Conservation (phyloP, 2,329 filamentous ascomycete species). For the Pseudogymnoascus destructans region DNA sequence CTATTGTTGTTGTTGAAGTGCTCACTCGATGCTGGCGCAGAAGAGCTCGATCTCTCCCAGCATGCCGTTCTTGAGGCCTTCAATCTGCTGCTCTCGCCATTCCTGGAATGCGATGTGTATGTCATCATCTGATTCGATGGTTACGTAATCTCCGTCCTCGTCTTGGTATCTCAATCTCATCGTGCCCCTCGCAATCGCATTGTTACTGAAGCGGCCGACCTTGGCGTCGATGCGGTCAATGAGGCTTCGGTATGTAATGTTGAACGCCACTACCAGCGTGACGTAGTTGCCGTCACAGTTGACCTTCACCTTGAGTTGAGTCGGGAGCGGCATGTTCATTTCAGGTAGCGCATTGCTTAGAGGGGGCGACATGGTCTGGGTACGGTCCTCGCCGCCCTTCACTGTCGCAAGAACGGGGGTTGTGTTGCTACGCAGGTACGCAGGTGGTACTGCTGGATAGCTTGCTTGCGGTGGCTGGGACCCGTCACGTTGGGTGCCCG, state of each 20-base stretch:
- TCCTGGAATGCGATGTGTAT: constrained; percentile 92
- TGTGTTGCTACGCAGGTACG: constrained; percentile 24
- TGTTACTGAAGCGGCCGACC: constrained; percentile 70
- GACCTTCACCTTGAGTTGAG: constrained; percentile 90
- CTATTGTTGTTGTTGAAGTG: neutral
- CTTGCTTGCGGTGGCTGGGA: constrained; percentile 38
- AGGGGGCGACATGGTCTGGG: constrained; percentile 35
- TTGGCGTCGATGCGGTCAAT: constrained; percentile 96
- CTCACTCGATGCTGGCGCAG: constrained; percentile 42
- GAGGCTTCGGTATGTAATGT: constrained; percentile 85
- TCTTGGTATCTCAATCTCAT: constrained; percentile 85
- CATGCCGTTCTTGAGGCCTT: constrained; percentile 49
- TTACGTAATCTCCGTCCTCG: constrained; percentile 84
- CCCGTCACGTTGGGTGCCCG: constrained; percentile 51
- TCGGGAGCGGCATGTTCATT: constrained; percentile 41
- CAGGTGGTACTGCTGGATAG: constrained; percentile 32
- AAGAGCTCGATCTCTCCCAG: constrained; percentile 86
- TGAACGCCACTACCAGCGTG: constrained; percentile 89
- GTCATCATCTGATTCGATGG: constrained; percentile 89
- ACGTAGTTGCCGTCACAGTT: constrained; percentile 86
- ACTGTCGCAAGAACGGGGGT: constrained; percentile 15
- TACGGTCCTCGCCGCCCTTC: constrained; percentile 26
- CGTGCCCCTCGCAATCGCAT: constrained; percentile 68
- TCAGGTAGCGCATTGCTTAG: constrained; percentile 22
- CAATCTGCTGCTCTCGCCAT: constrained; percentile 66